Conservation (phyloP, 1,284 basidiomycete species). For the Cutaneotrichosporon daszewskae region DNA sequence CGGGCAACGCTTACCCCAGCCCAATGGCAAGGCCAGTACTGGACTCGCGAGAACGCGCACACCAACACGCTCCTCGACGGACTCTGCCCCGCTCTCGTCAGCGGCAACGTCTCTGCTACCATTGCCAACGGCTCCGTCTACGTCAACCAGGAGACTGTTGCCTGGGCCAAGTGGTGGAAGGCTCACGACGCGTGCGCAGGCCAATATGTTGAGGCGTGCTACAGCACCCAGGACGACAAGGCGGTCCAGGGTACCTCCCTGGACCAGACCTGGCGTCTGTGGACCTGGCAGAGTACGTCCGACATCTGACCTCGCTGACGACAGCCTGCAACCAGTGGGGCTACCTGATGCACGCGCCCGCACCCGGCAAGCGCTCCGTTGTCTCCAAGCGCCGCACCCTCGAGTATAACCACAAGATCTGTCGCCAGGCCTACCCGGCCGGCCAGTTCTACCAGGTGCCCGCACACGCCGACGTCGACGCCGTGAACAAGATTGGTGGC, state of each 20-base stretch:
- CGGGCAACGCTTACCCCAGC: conserved; percentile 18
- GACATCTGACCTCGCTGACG: too few relatives aligned
- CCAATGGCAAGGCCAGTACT: conserved; percentile 62
- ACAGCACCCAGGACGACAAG: too few relatives aligned
- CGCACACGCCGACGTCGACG: conserved; percentile 64
- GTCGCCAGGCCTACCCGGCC: conserved; percentile 72
- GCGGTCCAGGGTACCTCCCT: too few relatives aligned
- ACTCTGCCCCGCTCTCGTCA: too few relatives aligned
- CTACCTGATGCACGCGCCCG: conserved; percentile 59
- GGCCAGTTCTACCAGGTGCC: conserved; percentile 72
- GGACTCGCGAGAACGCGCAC: too few relatives aligned
- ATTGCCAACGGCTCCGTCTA: too few relatives aligned
- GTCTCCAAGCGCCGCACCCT: conserved; percentile 59
- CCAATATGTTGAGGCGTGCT: too few relatives aligned
- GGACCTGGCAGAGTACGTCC: conserved; percentile 76
- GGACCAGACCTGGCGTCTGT: conserved; percentile 70
- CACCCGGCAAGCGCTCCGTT: conserved; percentile 34
- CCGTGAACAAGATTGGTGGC: conserved; percentile 71
- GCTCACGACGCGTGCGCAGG: too few relatives aligned
- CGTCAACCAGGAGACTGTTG: too few relatives aligned
- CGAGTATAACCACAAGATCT: conserved; percentile 73
- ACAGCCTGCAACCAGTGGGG: conserved; percentile 82
- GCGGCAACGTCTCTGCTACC: too few relatives aligned
- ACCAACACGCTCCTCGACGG: too few relatives aligned
- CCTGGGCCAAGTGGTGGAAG: too few relatives aligned